A percentile compares a stretch with the other conserved stretches of the same genome.
These are phyloP conservation scores for Nectriaceae sp. DNA, from an alignment of 2,329 filamentous ascomycete species.

Conservation along the genomic window DNA sequence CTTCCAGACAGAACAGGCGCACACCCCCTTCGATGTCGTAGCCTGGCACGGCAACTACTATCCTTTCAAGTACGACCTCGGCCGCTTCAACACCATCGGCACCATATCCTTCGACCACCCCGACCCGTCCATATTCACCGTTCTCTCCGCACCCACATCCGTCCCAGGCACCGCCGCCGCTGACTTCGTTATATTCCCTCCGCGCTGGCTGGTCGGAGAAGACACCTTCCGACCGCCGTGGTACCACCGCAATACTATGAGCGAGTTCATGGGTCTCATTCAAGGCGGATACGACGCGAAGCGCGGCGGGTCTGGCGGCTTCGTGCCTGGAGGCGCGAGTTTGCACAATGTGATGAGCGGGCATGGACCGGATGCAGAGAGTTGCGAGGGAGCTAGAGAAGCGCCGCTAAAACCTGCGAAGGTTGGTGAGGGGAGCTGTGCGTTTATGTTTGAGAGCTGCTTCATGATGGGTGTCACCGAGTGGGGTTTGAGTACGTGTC, in stretches of 20 bases:
- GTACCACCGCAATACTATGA: slow-evolving; percentile 71
- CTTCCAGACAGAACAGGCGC: slow-evolving; percentile 65
- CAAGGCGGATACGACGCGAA: slow-evolving; percentile 64
- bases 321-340: slow-evolving; percentile 60
- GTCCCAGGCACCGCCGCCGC: slow-evolving; percentile 64
- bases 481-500: slow-evolving; percentile 64
- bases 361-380: slow-evolving; percentile 61
- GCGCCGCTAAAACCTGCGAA: slow-evolving; percentile 56
- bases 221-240: slow-evolving; percentile 73
- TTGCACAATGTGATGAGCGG: slow-evolving; percentile 74
- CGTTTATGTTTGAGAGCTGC: slow-evolving; percentile 71
- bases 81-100: slow-evolving; percentile 74
- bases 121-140: slow-evolving; percentile 77
- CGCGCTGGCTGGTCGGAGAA: slow-evolving; percentile 69
- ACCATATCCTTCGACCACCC: slow-evolving; percentile 76
- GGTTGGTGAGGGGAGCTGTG: slow-evolving; percentile 62
- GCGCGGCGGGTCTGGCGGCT: slow-evolving; percentile 52
- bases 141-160: slow-evolving; percentile 64
- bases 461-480: slow-evolving; percentile 72
- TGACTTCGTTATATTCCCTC: slow-evolving; percentile 74
- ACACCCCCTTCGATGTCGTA: slow-evolving; percentile 78
- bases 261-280: slow-evolving; percentile 65
- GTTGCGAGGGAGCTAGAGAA: slow-evolving; percentile 57
- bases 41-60: slow-evolving; percentile 82
- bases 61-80: slow-evolving; percentile 80